Evolutionary conservation across 2,329 filamentous ascomycete species (phyloP).

Genomic region (Talaromyces sp.): DNA sequence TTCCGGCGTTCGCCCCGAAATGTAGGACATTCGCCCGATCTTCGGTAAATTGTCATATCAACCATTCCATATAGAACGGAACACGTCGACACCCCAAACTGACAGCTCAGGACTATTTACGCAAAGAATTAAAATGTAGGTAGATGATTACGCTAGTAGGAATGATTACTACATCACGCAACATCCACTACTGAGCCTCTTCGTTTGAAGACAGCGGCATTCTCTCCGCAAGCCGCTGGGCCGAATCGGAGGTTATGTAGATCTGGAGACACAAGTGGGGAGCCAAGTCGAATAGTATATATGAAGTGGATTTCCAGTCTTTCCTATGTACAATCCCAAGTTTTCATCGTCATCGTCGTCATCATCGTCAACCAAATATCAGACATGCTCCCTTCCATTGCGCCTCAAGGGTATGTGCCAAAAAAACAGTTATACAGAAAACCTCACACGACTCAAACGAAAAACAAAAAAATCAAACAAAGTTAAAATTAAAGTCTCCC

Average conservation of each 20-base stretch:
- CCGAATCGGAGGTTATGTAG: neutral
- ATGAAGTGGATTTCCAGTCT: neutral
- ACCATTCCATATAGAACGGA: neutral
- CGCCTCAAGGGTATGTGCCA: neutral
- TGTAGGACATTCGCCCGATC: neutral
- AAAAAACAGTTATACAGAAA: neutral
- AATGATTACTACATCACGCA: neutral
- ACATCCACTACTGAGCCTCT: neutral
- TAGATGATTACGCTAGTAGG: neutral
- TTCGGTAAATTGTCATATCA: neutral
- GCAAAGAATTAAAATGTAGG: neutral
- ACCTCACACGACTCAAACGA: neutral
- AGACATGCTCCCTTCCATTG: neutral
- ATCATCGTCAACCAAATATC: neutral
- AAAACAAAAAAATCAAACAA: conserved; percentile 4
- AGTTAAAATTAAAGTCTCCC: conserved; percentile 12
- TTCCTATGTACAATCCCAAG: neutral
- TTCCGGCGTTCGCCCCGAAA: too few relatives aligned
- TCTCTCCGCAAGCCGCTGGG: neutral
- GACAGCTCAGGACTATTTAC: neutral
- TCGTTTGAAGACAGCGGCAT: neutral
- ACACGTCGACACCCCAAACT: neutral
- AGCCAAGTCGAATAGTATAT: neutral
- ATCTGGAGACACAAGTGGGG: neutral
- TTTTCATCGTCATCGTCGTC: neutral